phyloP scores from a whole-genome alignment of 2,329 filamentous ascomycete genomes.

The Botrytis pseudocinerea region DNA sequence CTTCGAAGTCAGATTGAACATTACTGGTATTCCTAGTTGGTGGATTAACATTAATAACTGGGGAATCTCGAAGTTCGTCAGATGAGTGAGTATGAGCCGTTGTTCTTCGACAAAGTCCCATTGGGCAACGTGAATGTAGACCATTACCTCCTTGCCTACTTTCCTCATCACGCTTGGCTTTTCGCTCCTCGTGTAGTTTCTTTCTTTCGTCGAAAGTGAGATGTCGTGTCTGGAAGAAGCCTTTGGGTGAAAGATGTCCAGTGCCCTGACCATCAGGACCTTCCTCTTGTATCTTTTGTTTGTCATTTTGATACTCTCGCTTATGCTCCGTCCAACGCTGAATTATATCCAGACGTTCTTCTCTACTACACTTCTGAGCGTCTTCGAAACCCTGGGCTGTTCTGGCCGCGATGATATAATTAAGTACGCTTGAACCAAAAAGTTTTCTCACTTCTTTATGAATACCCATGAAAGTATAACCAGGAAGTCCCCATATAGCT shows the following conservation, averaged over 20 bases:
- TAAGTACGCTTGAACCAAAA: constrained; percentile 70
- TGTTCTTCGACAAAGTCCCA: constrained; percentile 32
- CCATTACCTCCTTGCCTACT: constrained; percentile 32
- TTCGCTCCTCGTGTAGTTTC: constrained; percentile 51
- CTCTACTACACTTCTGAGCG: constrained; percentile 51
- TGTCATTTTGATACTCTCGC: constrained; percentile 43
- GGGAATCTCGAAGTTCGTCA: constrained; percentile 26
- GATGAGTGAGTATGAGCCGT: constrained; percentile 33
- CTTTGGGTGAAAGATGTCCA: constrained; percentile 40
- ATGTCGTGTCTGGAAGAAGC: constrained; percentile 52
- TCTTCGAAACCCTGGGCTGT: constrained; percentile 75
- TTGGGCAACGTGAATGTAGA: constrained; percentile 30
- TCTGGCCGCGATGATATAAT: constrained; percentile 77
- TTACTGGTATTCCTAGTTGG: constrained; percentile 19
- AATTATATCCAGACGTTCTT: constrained; percentile 66
- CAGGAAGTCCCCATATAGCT: constrained; percentile 71
- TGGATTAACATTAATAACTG: constrained; percentile 21
- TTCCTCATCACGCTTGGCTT: constrained; percentile 38
- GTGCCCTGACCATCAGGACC: constrained; percentile 36
- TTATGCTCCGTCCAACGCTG: constrained; percentile 50
- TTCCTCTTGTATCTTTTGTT: constrained; percentile 41
- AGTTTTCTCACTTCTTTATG: constrained; percentile 73
- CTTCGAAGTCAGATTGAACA: constrained; percentile 65
- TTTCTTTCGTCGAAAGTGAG: constrained; percentile 54
- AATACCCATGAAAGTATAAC: constrained; percentile 80